A percentile compares a stretch with the other conserved stretches of the same genome.
These are phyloP conservation scores for Leccinum olivaceoglutinosum DNA, from an alignment of 1,284 basidiomycete species.

Conservation along the genomic window DNA sequence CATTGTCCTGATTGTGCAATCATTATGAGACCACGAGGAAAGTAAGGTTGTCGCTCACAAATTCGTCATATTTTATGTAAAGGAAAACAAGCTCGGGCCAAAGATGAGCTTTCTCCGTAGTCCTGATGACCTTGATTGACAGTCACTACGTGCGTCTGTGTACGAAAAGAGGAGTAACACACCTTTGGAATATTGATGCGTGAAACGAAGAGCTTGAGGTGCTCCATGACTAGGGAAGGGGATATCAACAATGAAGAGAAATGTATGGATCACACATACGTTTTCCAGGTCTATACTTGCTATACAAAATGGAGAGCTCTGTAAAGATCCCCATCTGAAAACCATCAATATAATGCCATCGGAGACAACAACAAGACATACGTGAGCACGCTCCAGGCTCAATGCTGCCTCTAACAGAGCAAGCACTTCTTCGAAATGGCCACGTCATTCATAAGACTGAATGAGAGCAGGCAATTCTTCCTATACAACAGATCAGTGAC, in stretches of 20 bases:
- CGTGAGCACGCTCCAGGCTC: conserved; percentile 93
- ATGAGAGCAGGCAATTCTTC: conserved; percentile 88
- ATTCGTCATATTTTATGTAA: conserved; percentile 97
- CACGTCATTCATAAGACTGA: conserved; percentile 84
- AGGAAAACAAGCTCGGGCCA: conserved; percentile 99
- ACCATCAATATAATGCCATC: conserved; percentile 12
- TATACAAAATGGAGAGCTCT: conserved; percentile 90
- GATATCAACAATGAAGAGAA: neutral
- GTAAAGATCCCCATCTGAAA: conserved; percentile 85
- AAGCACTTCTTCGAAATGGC: conserved; percentile 94
- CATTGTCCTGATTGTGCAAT: conserved; percentile 67
- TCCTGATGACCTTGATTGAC: conserved; percentile 75
- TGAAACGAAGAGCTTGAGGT: conserved; percentile 95
- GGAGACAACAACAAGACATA: conserved; percentile 36
- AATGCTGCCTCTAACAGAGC: conserved; percentile 90
- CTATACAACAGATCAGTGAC: conserved; percentile 29
- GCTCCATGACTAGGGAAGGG: conserved; percentile 83
- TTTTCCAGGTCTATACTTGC: conserved; percentile 95
- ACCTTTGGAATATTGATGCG: conserved; percentile 92
- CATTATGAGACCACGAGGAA: conserved; percentile 1
- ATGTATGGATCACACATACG: conserved; percentile 45
- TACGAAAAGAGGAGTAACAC: neutral
- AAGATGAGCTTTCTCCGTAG: conserved; percentile 92
- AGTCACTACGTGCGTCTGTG: conserved; percentile 10
- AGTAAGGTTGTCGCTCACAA: conserved; percentile 43